phyloP scores from a whole-genome alignment of 2,329 filamentous ascomycete species.

The Sporothrix inflata region DNA sequence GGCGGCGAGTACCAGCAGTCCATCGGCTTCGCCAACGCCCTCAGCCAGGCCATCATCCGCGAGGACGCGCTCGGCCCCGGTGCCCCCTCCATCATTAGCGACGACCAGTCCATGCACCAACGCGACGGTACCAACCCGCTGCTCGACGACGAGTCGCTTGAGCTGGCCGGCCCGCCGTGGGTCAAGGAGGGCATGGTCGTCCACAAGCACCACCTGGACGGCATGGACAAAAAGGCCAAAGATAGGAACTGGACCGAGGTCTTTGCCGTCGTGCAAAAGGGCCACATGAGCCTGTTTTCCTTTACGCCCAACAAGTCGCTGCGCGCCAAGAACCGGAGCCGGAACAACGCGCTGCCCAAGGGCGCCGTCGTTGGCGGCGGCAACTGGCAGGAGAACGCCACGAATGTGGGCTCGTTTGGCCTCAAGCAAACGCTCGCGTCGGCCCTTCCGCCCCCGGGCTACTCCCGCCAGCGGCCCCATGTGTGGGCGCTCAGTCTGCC shows the following conservation, averaged over 20 bases:
- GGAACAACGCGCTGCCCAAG: conserved; percentile 52
- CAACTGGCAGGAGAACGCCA: conserved; percentile 97
- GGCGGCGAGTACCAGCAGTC: conserved; percentile 89
- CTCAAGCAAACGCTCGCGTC: conserved; percentile 92
- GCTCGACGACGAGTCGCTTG: conserved; percentile 89
- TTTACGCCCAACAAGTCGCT: conserved; percentile 82
- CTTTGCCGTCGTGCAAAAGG: conserved; percentile 95
- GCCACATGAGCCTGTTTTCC: conserved; percentile 90
- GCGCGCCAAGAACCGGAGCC: conserved; percentile 65
- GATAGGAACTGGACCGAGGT: conserved; percentile 94
- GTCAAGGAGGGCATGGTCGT: conserved; percentile 95
- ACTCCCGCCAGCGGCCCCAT: conserved; percentile 85
- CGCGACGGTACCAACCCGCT: conserved; percentile 57
- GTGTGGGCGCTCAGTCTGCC: conserved; percentile 94
- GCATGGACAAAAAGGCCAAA: conserved; percentile 87
- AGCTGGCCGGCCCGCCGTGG: conserved; percentile 94
- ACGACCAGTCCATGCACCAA: conserved; percentile 39
- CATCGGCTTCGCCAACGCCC: conserved; percentile 94
- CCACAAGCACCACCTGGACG: conserved; percentile 94
- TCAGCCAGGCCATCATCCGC: conserved; percentile 94
- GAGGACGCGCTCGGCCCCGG: conserved; percentile 65
- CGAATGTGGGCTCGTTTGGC: conserved; percentile 82
- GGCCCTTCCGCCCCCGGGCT: conserved; percentile 84
- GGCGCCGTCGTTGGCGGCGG: conserved; percentile 83
- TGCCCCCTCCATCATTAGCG: conserved; percentile 50